phyloP scores from a whole-genome alignment of 805 yeast species.

The Candida mattraensis region DNA sequence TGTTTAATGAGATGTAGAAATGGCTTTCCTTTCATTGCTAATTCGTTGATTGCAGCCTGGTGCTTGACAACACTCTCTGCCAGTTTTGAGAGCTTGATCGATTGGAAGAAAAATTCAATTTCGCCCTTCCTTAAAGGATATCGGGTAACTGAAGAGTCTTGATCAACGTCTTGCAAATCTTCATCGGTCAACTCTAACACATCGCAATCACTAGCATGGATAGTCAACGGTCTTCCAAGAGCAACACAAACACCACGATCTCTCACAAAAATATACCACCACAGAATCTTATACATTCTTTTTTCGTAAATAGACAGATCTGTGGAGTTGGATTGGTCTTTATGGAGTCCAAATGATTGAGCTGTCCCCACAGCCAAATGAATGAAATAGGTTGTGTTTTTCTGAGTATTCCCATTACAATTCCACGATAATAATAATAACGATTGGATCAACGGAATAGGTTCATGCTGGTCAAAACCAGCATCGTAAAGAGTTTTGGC shows the following conservation, averaged over 20 bases:
- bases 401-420: constrained; percentile 66
- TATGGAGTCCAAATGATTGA: constrained; percentile 72
- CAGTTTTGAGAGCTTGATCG: constrained; percentile 65
- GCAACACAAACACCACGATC: constrained; percentile 38
- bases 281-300: constrained; percentile 16
- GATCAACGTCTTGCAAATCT: constrained; percentile 54
- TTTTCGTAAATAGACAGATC: constrained; percentile 20
- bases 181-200: constrained; percentile 64
- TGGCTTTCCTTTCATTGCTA: constrained; percentile 39
- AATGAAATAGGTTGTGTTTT: constrained; percentile 70
- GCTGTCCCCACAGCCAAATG: constrained; percentile 67
- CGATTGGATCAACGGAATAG: constrained; percentile 57
- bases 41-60: constrained; percentile 38
- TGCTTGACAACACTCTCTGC: constrained; percentile 68
- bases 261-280: constrained; percentile 20
- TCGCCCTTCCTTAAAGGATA: constrained; percentile 26
- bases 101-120: constrained; percentile 58
- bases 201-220: constrained; percentile 72
- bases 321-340: constrained; percentile 32
- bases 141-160: constrained; percentile 27
- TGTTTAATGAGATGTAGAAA: constrained; percentile 65
- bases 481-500: constrained; percentile 66
- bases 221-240: constrained; percentile 68
- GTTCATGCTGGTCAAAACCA: constrained; percentile 63
- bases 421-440: constrained; percentile 65